phyloP scores from a whole-genome alignment of 306 rosid genomes.

The Styphnolobium japonicum region DNA sequence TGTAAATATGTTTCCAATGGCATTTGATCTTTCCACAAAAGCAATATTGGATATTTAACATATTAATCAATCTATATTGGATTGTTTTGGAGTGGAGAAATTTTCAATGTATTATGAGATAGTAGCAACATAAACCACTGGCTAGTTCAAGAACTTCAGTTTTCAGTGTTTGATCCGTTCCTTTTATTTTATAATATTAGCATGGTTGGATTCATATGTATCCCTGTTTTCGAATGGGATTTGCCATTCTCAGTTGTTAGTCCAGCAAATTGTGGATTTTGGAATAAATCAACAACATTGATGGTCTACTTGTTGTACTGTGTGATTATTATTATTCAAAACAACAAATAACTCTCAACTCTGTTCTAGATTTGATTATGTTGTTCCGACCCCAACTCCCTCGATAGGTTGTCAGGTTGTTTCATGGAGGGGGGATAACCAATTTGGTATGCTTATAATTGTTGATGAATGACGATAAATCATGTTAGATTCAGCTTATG shows the following conservation, averaged over 20 bases:
- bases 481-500: neutral
- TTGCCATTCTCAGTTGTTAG: neutral
- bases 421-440: no score
- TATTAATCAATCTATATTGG: slow-evolving; percentile 31
- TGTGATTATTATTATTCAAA: neutral
- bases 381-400: neutral
- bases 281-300: neutral
- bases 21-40: slow-evolving; percentile 18
- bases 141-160: slow-evolving; percentile 26
- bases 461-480: neutral
- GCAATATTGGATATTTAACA: slow-evolving; percentile 32
- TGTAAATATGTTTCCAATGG: slow-evolving; percentile 17
- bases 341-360: neutral
- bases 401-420: neutral
- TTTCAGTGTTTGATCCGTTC: neutral
- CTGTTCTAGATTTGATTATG: neutral
- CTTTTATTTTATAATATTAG: neutral
- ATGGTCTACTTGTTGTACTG: neutral
- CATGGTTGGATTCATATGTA: neutral
- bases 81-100: slow-evolving; percentile 29
- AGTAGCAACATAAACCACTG: slow-evolving; percentile 29
- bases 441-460: neutral
- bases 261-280: neutral
- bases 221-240: neutral
- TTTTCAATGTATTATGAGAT: slow-evolving; percentile 24